phyloP scores from a whole-genome alignment of 805 yeast genomes.

The Lachancea lanzarotensis region DNA sequence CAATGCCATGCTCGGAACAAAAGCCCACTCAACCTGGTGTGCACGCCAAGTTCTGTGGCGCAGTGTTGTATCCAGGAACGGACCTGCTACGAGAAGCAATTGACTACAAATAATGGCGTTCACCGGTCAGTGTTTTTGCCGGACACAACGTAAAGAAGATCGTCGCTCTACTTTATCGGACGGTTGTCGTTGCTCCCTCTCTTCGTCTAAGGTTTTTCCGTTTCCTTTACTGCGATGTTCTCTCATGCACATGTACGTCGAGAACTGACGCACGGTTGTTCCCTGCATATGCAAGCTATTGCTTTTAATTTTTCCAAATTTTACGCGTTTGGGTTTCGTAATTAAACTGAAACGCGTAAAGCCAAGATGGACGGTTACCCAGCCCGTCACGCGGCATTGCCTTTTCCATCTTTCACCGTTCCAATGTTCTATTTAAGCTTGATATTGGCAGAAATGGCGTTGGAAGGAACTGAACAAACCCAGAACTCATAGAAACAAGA shows the following conservation, averaged over 20 bases:
- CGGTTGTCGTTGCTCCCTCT: too few relatives aligned
- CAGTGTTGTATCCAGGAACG: background rate
- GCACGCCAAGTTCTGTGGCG: conserved; percentile 30
- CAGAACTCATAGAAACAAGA: background rate
- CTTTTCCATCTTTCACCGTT: background rate
- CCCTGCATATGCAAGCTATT: background rate
- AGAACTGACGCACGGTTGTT: too few relatives aligned
- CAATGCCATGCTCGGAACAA: conserved; percentile 8
- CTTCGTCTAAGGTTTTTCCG: too few relatives aligned
- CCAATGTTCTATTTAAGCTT: background rate
- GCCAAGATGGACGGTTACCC: background rate
- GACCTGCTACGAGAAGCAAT: background rate
- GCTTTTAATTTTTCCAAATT: background rate
- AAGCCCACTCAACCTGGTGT: conserved; percentile 23
- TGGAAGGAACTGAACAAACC: background rate
- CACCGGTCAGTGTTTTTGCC: too few relatives aligned
- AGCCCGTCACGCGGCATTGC: background rate
- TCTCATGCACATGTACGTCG: too few relatives aligned
- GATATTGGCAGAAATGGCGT: background rate
- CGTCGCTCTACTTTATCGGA: too few relatives aligned
- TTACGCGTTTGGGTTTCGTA: background rate
- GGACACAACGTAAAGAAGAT: too few relatives aligned
- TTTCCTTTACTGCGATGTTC: too few relatives aligned
- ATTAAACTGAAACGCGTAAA: background rate
- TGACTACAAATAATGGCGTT: too few relatives aligned